Evolutionary conservation across 495 filamentous ascomycete species (phyloP).

Genomic region (Staphylotrichum longicolle): DNA sequence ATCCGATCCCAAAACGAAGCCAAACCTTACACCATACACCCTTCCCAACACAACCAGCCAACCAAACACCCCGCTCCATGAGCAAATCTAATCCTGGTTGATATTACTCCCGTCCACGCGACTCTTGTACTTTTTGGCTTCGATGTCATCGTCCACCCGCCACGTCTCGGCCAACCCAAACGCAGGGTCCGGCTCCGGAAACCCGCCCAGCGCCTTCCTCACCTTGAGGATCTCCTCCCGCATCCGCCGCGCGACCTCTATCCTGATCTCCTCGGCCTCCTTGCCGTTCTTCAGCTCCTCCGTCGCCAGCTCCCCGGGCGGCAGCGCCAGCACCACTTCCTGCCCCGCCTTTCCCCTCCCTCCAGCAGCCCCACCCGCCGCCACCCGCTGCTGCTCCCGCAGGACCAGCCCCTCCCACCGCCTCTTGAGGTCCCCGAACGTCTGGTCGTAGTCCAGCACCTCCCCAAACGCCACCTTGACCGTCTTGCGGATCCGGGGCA

Average conservation of each 20-base stretch:
- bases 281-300: conserved; percentile 58
- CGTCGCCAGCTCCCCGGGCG: conserved; percentile 53
- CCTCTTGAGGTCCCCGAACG: conserved; percentile 65
- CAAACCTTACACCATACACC: too few relatives aligned
- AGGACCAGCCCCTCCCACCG: conserved; percentile 64
- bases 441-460: conserved; percentile 55
- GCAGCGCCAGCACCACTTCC: conserved; percentile 49
- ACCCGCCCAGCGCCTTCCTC: conserved; percentile 59
- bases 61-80: neutral
- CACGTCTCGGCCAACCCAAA: conserved; percentile 51
- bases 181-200: conserved; percentile 69
- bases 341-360: conserved; percentile 17
- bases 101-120: conserved; percentile 48
- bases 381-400: conserved; percentile 14
- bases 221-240: conserved; percentile 77
- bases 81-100: conserved; percentile 34
- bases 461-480: conserved; percentile 75
- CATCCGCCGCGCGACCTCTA: conserved; percentile 76
- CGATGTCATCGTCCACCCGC: conserved; percentile 32
- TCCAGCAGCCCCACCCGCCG: neutral
- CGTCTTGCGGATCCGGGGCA: conserved; percentile 70
- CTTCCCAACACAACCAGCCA: too few relatives aligned
- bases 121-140: conserved; percentile 45
- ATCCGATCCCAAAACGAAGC: too few relatives aligned
- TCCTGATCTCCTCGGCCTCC: conserved; percentile 74